A percentile compares a stretch with the other conserved stretches of the same genome.
These are phyloP conservation scores for Aspergillus kassunensis DNA, from an alignment of 495 filamentous ascomycete genomes.

Conservation along the genomic window DNA sequence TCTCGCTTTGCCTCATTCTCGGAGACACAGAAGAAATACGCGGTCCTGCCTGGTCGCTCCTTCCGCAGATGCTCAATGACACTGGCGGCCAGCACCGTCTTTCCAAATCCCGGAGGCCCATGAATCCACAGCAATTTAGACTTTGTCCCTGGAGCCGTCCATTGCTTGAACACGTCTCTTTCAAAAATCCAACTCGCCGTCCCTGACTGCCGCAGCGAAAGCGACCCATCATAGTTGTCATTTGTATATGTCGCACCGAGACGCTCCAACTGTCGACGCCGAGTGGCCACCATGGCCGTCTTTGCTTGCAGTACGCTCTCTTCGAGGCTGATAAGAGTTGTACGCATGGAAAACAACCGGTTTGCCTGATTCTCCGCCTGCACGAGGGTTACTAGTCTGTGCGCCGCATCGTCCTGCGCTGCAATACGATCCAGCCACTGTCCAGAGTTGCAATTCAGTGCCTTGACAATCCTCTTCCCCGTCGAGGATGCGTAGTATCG, in stretches of 20 bases:
- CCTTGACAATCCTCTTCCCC: neutral
- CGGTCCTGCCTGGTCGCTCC: neutral
- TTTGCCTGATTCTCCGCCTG: neutral
- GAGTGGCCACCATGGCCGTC: neutral
- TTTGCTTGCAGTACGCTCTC: neutral
- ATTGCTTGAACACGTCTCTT: neutral
- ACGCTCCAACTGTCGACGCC: neutral
- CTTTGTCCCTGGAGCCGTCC: neutral
- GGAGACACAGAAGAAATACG: neutral
- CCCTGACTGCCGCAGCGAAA: neutral
- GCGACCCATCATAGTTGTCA: constrained; percentile 1
- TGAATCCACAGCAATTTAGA: neutral
- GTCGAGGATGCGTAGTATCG: neutral
- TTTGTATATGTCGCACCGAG: neutral
- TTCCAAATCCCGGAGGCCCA: neutral
- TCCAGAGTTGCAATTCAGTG: neutral
- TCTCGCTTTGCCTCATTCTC: neutral
- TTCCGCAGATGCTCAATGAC: neutral
- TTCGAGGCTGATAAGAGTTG: neutral
- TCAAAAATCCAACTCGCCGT: neutral
- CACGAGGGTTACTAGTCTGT: neutral
- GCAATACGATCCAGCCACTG: neutral
- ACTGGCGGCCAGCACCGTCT: neutral
- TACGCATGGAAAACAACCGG: neutral
- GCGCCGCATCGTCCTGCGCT: neutral